Percentiles rank a stretch among this genome's conserved stretches.
Conservation (phyloP, 192 early-diverging fungal genomes). For the Coemansia sp. region DNA sequence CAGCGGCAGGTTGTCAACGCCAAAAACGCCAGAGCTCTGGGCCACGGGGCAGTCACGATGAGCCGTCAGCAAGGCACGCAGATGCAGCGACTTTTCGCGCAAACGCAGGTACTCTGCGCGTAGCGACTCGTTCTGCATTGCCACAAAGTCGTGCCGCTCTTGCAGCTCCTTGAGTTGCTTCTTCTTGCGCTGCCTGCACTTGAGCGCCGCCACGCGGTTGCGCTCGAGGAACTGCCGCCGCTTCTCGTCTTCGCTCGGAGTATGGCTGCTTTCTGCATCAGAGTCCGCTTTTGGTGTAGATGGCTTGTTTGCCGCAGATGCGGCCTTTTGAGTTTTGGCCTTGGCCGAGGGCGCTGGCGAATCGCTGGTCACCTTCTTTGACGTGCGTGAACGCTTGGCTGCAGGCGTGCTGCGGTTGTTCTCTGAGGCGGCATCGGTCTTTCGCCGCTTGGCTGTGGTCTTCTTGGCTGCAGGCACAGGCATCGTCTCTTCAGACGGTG, state of each 20-base stretch:
- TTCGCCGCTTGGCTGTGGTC: background rate
- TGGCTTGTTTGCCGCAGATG: background rate
- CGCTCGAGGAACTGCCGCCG: slow-evolving; percentile 82
- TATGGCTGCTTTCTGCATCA: slow-evolving; percentile 1
- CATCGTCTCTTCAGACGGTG: background rate
- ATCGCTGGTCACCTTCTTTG: background rate
- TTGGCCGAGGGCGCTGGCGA: background rate
- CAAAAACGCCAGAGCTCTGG: slow-evolving; percentile 63
- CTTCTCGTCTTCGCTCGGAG: slow-evolving; percentile 61
- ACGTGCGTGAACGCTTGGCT: background rate
- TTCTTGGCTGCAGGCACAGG: background rate
- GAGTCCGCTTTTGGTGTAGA: background rate
- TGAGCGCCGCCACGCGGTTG: slow-evolving; percentile 84
- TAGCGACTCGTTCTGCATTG: slow-evolving; percentile 41
- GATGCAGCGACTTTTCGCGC: slow-evolving; percentile 70
- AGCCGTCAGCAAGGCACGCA: slow-evolving; percentile 72
- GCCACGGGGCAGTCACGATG: slow-evolving; percentile 77
- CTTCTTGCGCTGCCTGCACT: slow-evolving; percentile 93
- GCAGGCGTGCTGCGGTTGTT: slow-evolving; percentile 5
- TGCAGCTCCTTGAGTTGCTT: slow-evolving; percentile 83
- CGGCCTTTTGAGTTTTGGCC: background rate
- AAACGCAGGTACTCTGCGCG: slow-evolving; percentile 42
- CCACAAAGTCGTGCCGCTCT: slow-evolving; percentile 41
- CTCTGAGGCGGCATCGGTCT: slow-evolving; percentile 1
- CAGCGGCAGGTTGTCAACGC: slow-evolving; percentile 42